These are phyloP conservation scores for Amanita jacksonii DNA, from an alignment of 768 basidiomycete species.

Conservation along the genomic window DNA sequence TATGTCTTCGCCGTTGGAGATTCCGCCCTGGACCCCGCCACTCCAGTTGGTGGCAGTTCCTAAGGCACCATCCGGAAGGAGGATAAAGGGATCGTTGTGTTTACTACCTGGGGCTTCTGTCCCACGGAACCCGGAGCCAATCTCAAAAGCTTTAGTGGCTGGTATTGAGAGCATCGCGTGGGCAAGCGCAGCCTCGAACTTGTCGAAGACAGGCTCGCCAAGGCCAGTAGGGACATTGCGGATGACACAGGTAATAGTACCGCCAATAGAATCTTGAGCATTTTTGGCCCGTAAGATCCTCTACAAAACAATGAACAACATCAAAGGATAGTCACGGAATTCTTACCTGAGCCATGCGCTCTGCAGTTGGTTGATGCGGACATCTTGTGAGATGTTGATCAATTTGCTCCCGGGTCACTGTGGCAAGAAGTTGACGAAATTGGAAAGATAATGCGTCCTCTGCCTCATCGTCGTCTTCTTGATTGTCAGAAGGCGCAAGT, in stretches of 20 bases:
- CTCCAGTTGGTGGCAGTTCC: constrained; percentile 92
- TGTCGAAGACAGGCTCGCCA: constrained; percentile 98
- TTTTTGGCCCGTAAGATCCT: constrained; percentile 92
- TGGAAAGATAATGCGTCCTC: constrained; percentile 77
- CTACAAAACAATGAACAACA: constrained; percentile 26
- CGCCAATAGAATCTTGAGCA: constrained; percentile 88
- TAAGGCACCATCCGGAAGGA: constrained; percentile 54
- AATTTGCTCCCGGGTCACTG: constrained; percentile 78
- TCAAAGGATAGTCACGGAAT: neutral
- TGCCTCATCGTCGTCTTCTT: constrained; percentile 49
- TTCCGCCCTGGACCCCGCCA: constrained; percentile 96
- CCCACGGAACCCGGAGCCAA: constrained; percentile 94
- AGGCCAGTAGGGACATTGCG: constrained; percentile 84
- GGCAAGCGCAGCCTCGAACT: constrained; percentile 89
- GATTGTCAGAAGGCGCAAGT: constrained; percentile 22
- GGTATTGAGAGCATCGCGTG: constrained; percentile 99
- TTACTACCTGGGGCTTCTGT: constrained; percentile 87
- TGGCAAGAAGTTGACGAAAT: constrained; percentile 69
- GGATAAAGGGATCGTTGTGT: constrained; percentile 87
- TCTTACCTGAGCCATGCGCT: constrained; percentile 79
- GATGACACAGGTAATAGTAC: constrained; percentile 96
- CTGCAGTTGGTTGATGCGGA: constrained; percentile 82
- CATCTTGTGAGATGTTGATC: constrained; percentile 85
- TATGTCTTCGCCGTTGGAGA: constrained; percentile 93
- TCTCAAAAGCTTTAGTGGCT: constrained; percentile 96